Base-by-base conservation (phyloP, 441 rosid genomes). In the Populus hybrid region DNA sequence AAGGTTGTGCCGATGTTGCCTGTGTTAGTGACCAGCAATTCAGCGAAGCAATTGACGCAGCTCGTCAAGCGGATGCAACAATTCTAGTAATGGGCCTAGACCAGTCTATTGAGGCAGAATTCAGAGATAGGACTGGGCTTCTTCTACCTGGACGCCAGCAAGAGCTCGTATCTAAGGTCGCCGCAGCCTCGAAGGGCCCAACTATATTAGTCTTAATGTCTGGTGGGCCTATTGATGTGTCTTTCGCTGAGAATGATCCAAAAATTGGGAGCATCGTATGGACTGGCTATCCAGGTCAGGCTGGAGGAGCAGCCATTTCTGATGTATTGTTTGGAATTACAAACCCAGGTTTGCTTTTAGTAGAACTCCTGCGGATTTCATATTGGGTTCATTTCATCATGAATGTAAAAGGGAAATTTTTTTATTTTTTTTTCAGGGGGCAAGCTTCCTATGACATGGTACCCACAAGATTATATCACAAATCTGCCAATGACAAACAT, bases 251-350 rank as follows among this genome's bases (percentile, higher is more conserved):
- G 79, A 85, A 86, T 4, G 84, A 94, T 63, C 89, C 86, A 0
- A 85, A 78, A 1, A 79, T 95, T 34, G 21, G 78, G 2, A 91
- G 90, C 9, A 92, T 94, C 42, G 14, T 95, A 46, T 95, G 99
- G 99, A 95, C 93, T 53, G 99, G 99, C 18, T 95, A 95, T 75
- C 98, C 97, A 0, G 99, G 99, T 67, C 97, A 93, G 34, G 95
- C 91, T n/a, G 99, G 99, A 6, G 98, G 98, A 7, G 81, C 88
- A 0, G 99, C 99, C 59, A 90, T 95, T 18, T 95, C 95, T 7
- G 97, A 95, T 78, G 72, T 93, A 1, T 67, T 95, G 81, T 95
- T 85, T 42, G 98, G 97, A 67, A 50, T 83, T 1, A 76, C 87
- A 18, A 95, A 93, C 69, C 98, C 98, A 74, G 94, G 91, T 89